Base-by-base conservation (phyloP, 768 basidiomycete genomes). In the Cystobasidium ongulense region DNA sequence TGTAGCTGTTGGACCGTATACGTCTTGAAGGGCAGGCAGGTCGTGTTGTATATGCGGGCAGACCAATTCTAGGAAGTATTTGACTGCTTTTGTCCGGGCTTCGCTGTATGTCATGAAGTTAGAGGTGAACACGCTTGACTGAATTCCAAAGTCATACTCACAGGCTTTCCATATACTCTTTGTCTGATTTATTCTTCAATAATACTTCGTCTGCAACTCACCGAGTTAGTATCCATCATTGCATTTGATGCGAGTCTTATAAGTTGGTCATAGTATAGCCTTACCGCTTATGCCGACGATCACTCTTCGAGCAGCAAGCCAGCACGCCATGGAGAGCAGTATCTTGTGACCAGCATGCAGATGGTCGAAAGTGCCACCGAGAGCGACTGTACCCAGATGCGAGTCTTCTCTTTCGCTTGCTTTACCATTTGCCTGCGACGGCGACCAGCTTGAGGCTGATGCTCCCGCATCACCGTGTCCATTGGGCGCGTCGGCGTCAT, bases 341-440 rank as follows among this genome's bases (percentile, higher is more conserved):
- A 99, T 94, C 82, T 96, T 96, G 83, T 99, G 96, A 0, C 95
- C 96, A 1, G 92, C 87, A 80, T 99, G 96, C 18, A 99, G 86
- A 80, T 98, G 96, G 82, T 99, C 96, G 81, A 98, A 98, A 0
- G 96, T 98, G 0, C 96, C 96, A 5, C 96, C 95, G 8, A 97
- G 84, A 0, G 87, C 89, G n/a, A 89, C 86, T 64, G 92, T 90
- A 0, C 31, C 38, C 35, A 62, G 18, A 31, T 68, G 39, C 1
- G 66, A 31, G n/a, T 25, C 39, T 36, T 39, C 63, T 64, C 31
- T 46, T 11, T 41, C 63, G 4, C 11, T 21, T 5, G 4, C 27
- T 31, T 29, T 7, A n/a, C 8, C 46, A 21, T 50, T 31, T 29
- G 11, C 23, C 29, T 11, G 5, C 29, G 57, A 31, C 23, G 27